Evolutionary conservation across 73 alveolate genomes (phyloP).

Genomic region (Paramecium sonneborni): DNA sequence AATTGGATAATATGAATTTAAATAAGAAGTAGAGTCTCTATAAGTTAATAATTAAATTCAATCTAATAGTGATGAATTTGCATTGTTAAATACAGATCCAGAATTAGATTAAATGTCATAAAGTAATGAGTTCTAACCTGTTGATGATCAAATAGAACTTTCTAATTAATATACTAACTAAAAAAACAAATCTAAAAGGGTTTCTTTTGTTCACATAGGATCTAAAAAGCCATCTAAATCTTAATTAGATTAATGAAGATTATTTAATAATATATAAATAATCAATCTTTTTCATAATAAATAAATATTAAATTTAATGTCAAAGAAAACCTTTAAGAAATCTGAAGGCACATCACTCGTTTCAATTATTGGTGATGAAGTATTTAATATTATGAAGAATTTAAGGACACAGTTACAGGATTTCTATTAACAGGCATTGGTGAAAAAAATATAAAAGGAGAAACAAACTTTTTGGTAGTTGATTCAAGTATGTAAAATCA

Average conservation of each 20-base stretch:
- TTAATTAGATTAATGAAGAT: neutral
- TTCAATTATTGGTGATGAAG: conserved; percentile 95
- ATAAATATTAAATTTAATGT: conserved; percentile 63
- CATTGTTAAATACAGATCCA: neutral
- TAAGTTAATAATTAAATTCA: neutral
- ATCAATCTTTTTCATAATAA: neutral
- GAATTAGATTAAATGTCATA: neutral
- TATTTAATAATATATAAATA: neutral
- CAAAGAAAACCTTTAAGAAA: conserved; percentile 76
- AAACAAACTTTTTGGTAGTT: conserved; percentile 83
- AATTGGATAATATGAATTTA: neutral
- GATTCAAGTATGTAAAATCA: conserved; percentile 64
- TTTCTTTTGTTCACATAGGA: neutral
- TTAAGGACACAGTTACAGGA: conserved; percentile 94
- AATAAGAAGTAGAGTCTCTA: neutral
- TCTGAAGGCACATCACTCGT: conserved; percentile 83
- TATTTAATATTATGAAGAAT: neutral
- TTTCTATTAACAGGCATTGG: conserved; percentile 97
- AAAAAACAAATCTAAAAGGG: neutral
- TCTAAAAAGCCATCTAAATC: neutral
- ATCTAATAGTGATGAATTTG: neutral
- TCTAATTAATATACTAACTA: neutral
- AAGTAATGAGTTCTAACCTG: neutral
- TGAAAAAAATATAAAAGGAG: conserved; percentile 92
- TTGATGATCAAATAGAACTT: neutral